These are phyloP conservation scores for Lichtheimia ornata DNA, from an alignment of 371 early-diverging fungal genomes.

Conservation along the genomic window DNA sequence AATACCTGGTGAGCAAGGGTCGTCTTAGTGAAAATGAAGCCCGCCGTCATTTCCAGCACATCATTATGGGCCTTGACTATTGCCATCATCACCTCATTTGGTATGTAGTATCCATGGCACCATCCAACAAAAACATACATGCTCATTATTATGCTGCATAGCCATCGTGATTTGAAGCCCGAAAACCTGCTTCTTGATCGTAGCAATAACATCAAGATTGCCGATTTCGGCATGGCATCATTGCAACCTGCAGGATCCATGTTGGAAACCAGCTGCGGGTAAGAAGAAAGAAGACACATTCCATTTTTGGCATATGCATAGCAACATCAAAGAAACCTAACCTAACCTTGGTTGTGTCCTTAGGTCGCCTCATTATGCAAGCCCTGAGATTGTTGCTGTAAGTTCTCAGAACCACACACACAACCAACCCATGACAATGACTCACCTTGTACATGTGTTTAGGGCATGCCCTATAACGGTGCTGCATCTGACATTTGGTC, in stretches of 20 bases:
- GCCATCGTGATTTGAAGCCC: slow-evolving; percentile 97
- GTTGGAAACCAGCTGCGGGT: slow-evolving; percentile 83
- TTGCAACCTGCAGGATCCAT: slow-evolving; percentile 72
- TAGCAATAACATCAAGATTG: slow-evolving; percentile 79
- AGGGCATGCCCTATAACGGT: slow-evolving; percentile 74
- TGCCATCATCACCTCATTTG: slow-evolving; percentile 75
- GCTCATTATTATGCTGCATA: slow-evolving; percentile 20
- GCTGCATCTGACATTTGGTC: slow-evolving; percentile 83
- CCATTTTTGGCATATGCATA: too few relatives aligned
- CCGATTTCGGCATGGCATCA: slow-evolving; percentile 87
- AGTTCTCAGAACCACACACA: neutral
- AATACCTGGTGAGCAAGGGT: slow-evolving; percentile 51
- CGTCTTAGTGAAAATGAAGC: slow-evolving; percentile 79
- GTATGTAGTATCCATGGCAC: slow-evolving; percentile 16
- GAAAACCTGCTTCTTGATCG: slow-evolving; percentile 91
- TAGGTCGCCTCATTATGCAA: slow-evolving; percentile 90
- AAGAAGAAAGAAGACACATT: slow-evolving; percentile 4
- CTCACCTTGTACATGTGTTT: slow-evolving; percentile 17
- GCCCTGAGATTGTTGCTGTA: slow-evolving; percentile 89
- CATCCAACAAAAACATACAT: too few relatives aligned
- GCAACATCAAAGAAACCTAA: too few relatives aligned
- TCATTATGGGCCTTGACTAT: slow-evolving; percentile 91
- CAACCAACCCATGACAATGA: too few relatives aligned
- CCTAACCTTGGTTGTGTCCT: slow-evolving; percentile 9
- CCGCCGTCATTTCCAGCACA: slow-evolving; percentile 92